Evolutionary conservation across 73 alveolate species (phyloP).

Genomic region (Tetrahymena borealis): DNA sequence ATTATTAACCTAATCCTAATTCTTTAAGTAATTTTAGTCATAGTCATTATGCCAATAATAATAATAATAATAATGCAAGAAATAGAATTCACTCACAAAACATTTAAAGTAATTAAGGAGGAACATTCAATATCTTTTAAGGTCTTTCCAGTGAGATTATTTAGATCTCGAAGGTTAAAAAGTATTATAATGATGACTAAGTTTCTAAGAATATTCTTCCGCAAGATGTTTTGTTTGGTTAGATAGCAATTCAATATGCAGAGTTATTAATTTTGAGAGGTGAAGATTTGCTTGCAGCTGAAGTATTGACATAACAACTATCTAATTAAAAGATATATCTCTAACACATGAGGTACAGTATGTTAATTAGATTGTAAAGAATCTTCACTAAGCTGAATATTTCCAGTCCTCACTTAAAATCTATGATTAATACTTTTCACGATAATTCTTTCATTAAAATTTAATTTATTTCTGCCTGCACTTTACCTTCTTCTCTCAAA

Average conservation of each 20-base stretch:
- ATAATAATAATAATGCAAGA: no score
- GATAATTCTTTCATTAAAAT: not conserved
- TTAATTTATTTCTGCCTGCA: not conserved
- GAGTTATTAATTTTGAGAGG: not conserved
- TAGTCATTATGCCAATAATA: no score
- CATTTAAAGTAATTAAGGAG: no score
- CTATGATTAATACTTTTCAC: not conserved
- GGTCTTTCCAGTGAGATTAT: not conserved
- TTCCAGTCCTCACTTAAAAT: not conserved
- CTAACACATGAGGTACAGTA: not conserved
- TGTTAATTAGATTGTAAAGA: not conserved
- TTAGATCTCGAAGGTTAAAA: not conserved
- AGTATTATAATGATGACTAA: not conserved
- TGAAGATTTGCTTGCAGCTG: not conserved
- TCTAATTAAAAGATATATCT: not conserved
- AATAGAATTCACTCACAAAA: no score
- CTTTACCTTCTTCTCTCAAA: not conserved
- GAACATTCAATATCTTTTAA: no score
- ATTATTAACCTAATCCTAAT: no score
- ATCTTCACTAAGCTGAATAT: not conserved
- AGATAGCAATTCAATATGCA: not conserved
- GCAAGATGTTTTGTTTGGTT: not conserved
- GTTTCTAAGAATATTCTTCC: not conserved
- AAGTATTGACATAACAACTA: not conserved
- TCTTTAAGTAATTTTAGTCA: no score